Base-by-base conservation (phyloP, 805 yeast species). In the Hanseniaspora pseudoguilliermondii region DNA sequence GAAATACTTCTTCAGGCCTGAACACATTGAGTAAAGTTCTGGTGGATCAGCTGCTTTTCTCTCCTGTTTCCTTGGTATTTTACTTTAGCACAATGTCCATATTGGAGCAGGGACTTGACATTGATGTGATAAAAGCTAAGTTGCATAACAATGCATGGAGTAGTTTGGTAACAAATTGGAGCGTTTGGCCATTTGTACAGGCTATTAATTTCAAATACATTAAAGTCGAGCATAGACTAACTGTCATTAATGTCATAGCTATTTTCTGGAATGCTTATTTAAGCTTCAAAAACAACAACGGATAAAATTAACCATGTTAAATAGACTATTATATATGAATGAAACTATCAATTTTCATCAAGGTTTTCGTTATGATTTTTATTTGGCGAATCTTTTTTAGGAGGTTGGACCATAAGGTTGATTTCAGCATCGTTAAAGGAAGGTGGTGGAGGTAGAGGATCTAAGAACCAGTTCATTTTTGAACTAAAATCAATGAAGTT, bases 151-250 rank as follows among this genome's bases (percentile, higher is more conserved):
- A 81, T 82, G 74, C 76, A 4, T 7, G 18, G 18, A 36, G 35
- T 20, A 89, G 96, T 0, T 68, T 90, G 43, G 66, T 73, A 36
- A 75, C 85, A 18, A 90, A 89, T 66, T 88, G 95, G 90, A 64
- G 74, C 52, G 84, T 91, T 13, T 93, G 97, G 98, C 97, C 97
- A 0, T 68, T 79, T 0, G 85, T 93, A 59, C 97, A 93, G 69
- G 63, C 81, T 55, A 60, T 83, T 59, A 93, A 91, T 69, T 87
- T 91, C 64, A 75, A 81, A 47, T 63, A 86, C 8, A 77, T 88
- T 2, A 97, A 97, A 0, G 77, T 81, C 8, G 81, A 81, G 46
- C 79, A 77, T 61, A 76, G 95, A 40, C 67, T 90, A 47, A 63
- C 86, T 47, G 73, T 81, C 11, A 95, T 85, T 34, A 87, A 87